These are phyloP conservation scores for Sindora glabra DNA, from an alignment of 306 rosid genomes.

Conservation along the genomic window DNA sequence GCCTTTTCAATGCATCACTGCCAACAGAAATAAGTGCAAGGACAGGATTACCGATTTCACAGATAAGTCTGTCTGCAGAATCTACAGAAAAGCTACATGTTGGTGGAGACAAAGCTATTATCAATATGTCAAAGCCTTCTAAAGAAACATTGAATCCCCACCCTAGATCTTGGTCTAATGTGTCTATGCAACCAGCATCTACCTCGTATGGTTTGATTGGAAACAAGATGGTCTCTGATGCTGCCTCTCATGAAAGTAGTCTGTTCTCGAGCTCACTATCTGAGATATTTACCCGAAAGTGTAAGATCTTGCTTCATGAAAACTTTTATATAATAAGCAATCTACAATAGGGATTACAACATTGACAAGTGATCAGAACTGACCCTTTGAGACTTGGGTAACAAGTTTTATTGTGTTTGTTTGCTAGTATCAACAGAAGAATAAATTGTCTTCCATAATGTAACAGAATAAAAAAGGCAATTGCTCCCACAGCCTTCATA, in stretches of 20 bases:
- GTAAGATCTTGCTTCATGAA: conserved; percentile 38
- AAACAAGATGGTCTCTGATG: conserved; percentile 35
- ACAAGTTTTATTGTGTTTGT: conserved; percentile 6
- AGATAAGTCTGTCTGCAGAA: conserved; percentile 26
- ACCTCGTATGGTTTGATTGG: conserved; percentile 53
- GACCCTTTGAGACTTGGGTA: background rate
- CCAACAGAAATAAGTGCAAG: conserved; percentile 26
- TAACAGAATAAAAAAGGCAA: conserved; percentile 5
- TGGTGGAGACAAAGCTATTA: conserved; percentile 34
- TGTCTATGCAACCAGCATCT: conserved; percentile 37
- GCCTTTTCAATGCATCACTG: conserved; percentile 37
- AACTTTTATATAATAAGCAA: too few species aligned
- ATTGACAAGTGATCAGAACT: background rate
- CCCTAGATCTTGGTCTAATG: conserved; percentile 43
- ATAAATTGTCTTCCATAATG: background rate
- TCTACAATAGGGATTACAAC: background rate
- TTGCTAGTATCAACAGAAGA: background rate
- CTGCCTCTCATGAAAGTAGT: conserved; percentile 50
- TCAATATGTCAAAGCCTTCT: conserved; percentile 29
- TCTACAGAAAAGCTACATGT: conserved; percentile 22
- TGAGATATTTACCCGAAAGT: conserved; percentile 55
- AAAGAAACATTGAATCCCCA: conserved; percentile 35
- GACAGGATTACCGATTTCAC: conserved; percentile 30
- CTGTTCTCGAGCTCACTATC: conserved; percentile 78
- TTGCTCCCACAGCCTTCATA: too few species aligned